Evolutionary conservation across 2,329 filamentous ascomycete genomes (phyloP).

Genomic region (Trichothecium roseum): DNA sequence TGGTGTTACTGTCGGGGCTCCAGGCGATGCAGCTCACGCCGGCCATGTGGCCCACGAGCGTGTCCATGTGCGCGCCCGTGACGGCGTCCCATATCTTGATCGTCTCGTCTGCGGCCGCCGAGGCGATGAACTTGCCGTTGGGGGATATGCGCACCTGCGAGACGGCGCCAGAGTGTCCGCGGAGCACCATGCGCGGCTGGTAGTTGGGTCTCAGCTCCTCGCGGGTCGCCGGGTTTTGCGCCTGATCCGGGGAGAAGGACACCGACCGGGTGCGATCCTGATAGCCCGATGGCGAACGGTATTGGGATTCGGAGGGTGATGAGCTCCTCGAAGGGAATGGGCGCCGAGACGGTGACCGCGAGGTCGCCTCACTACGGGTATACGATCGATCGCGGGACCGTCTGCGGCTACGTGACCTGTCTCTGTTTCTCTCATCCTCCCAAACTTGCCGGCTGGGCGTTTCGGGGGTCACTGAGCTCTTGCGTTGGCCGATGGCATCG

Average conservation of each 20-base stretch:
- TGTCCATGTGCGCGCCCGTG: conserved; percentile 73
- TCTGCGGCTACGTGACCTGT: conserved; percentile 10
- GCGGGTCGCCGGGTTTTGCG: conserved; percentile 24
- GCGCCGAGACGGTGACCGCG: conserved; percentile 18
- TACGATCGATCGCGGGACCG: conserved; percentile 10
- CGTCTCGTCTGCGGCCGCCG: conserved; percentile 78
- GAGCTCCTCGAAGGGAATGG: conserved; percentile 14
- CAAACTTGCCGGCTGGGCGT: not conserved
- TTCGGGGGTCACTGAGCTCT: no score
- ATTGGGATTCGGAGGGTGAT: conserved; percentile 21
- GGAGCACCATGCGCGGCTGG: conserved; percentile 57
- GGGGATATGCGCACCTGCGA: conserved; percentile 86
- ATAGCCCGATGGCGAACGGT: conserved; percentile 16
- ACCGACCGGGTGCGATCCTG: conserved; percentile 11
- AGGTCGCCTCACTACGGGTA: conserved; percentile 16
- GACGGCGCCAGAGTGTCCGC: conserved; percentile 69
- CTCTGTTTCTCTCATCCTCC: not conserved
- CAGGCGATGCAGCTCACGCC: conserved; percentile 91
- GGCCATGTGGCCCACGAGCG: conserved; percentile 84
- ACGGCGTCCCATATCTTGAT: conserved; percentile 82
- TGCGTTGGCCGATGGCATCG: no score
- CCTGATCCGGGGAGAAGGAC: conserved; percentile 13
- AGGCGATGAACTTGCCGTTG: conserved; percentile 81
- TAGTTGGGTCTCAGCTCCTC: conserved; percentile 50
- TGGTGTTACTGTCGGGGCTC: conserved; percentile 77